Base-by-base conservation (phyloP, 208 protist species). In the Trypanosomatidae sp. region DNA sequence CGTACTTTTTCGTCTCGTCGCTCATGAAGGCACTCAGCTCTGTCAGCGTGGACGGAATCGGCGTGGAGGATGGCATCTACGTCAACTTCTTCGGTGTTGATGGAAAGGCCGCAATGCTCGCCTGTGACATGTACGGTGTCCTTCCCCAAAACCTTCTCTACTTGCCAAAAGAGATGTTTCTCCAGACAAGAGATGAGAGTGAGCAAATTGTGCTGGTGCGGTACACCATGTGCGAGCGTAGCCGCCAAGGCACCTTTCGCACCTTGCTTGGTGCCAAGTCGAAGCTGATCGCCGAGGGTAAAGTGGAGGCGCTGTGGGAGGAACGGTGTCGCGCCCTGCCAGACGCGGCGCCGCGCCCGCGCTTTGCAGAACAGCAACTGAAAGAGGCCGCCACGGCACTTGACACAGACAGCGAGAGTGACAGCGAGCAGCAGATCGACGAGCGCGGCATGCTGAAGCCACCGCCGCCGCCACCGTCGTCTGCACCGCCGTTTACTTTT, bases 161-260 rank as follows among this genome's bases (percentile, higher is more conserved):
- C 68, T 17, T 59, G 68, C 55, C 68, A 2, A 72, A 72, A 39
- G 3, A 22, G 1, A 28, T 46, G 36, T 64, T 47, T 13, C 9
- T 46, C 39, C 9, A 72, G 44, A 62, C 52, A 3, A 55, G 55
- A 3, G 53, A 64, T 6, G 68, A 72, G 41, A 49, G n/a, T 22
- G 68, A 72, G 43, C 68, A 72, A 13, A n/a, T 72, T 13, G 10
- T 72, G 39, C 55, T 72, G 30, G 53, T 72, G 53, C 68, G 68
- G 22, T 72, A 72, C 68, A 72, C 68, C 36, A 72, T 72, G 55
- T 62, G 68, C 43, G 68, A 72, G 46, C 68, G 68, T 13, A 72
- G 68, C 22, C 68, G 68, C 5, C 68, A 72, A 49, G 55, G 68
- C 36, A 72, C 56, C 39, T 72, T 72, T 49, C 68, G 68, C 68